Evolutionary conservation across 73 alveolate species (phyloP).

Genomic region (Paramecium pentaurelia): DNA sequence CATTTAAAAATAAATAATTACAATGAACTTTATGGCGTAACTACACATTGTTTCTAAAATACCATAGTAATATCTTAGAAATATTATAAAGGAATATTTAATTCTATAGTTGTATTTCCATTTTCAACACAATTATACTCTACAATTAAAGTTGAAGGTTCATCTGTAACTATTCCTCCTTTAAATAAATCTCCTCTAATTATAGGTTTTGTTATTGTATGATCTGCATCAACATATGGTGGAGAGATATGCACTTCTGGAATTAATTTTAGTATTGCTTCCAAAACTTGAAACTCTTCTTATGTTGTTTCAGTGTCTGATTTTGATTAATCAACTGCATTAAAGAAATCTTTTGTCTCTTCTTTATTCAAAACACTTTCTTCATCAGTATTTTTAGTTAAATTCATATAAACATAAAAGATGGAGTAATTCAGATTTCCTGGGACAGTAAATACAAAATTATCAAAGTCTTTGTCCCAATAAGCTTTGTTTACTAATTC

Average conservation of each 20-base stretch:
- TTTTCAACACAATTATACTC: conserved; percentile 1
- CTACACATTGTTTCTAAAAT: conserved; percentile 15
- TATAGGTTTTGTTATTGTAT: neutral
- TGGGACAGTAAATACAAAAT: neutral
- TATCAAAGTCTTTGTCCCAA: conserved; percentile 24
- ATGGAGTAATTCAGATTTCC: neutral
- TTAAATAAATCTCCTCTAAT: conserved; percentile 8
- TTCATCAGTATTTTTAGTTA: neutral
- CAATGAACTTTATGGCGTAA: neutral
- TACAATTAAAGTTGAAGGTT: neutral
- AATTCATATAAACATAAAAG: conserved; percentile 28
- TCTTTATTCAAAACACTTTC: neutral
- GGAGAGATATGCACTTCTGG: conserved; percentile 9
- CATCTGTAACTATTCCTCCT: conserved; percentile 38
- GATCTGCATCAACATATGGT: conserved; percentile 44
- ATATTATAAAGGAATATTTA: conserved; percentile 27
- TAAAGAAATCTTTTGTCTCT: conserved; percentile 16
- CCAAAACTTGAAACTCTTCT: conserved; percentile 19
- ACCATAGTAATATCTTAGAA: conserved; percentile 35
- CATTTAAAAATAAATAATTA: neutral
- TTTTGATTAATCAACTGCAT: neutral
- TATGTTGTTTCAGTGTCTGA: neutral
- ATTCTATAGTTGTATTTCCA: conserved; percentile 27
- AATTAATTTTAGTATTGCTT: neutral
- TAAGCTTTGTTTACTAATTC: conserved; percentile 17